Evolutionary conservation across 768 basidiomycete genomes (phyloP).

Genomic region (Suillus subluteus): DNA sequence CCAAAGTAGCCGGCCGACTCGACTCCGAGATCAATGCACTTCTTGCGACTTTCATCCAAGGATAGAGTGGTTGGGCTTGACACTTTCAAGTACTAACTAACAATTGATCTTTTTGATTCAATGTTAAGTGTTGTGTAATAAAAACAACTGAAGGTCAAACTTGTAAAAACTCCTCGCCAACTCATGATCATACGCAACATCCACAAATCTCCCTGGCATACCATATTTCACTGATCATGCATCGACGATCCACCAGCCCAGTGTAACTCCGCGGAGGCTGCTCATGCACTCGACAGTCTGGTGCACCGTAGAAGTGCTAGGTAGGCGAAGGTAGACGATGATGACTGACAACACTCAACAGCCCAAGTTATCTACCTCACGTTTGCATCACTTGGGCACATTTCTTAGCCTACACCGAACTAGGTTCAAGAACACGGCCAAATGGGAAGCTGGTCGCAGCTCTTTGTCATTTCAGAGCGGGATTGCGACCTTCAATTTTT

Average conservation of each 20-base stretch:
- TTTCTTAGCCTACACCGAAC: neutral
- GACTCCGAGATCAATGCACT: slow-evolving; percentile 3
- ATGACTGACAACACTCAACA: neutral
- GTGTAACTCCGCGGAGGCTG: neutral
- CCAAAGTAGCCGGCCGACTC: neutral
- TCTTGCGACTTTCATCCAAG: slow-evolving; percentile 1
- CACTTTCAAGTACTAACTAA: neutral
- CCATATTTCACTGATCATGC: neutral
- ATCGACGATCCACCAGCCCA: neutral
- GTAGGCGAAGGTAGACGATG: neutral
- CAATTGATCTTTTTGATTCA: neutral
- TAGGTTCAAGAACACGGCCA: neutral
- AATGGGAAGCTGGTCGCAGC: neutral
- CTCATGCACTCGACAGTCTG: neutral
- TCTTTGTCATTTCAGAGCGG: neutral
- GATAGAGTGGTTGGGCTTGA: neutral
- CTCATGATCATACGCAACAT: neutral
- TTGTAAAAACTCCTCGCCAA: too few relatives aligned
- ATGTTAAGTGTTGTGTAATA: neutral
- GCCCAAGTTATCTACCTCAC: neutral
- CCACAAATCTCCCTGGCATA: neutral
- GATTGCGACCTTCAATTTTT: too few relatives aligned
- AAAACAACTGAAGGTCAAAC: neutral
- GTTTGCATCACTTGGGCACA: neutral
- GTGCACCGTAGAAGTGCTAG: neutral